phyloP scores from a whole-genome alignment of 331 rosid species.

The Quercus phellos region DNA sequence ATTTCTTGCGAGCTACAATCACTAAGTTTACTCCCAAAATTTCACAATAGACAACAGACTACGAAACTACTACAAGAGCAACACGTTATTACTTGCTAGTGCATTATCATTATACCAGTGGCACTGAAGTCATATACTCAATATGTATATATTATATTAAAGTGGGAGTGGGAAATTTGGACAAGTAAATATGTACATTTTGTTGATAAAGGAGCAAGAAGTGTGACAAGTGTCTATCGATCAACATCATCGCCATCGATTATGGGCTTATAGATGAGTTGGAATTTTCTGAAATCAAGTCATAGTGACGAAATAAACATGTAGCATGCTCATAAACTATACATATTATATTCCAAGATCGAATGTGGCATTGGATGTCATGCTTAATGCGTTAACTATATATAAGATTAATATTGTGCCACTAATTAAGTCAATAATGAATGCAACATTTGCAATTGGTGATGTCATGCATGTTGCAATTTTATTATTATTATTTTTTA shows the following conservation, averaged over 20 bases:
- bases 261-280: neutral
- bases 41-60: neutral
- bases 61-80: neutral
- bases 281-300: constrained; percentile 14
- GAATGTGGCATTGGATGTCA: neutral
- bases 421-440: neutral
- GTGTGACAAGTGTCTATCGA: neutral
- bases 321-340: neutral
- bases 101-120: too few relatives aligned
- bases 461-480: neutral
- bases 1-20: neutral
- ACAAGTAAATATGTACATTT: neutral
- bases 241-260: neutral
- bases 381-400: neutral
- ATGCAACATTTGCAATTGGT: neutral
- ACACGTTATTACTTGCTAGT: neutral
- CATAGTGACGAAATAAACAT: constrained; percentile 13
- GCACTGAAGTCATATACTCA: neutral
- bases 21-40: too few relatives aligned
- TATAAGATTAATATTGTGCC: neutral
- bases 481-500: too few relatives aligned
- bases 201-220: neutral
- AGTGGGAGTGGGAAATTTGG: neutral
- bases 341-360: neutral
- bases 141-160: neutral